Evolutionary conservation across 192 early-diverging fungal genomes (phyloP), one percentile per base, ranked within the genome.

Genomic region (Helicostylum pulchrum): DNA sequence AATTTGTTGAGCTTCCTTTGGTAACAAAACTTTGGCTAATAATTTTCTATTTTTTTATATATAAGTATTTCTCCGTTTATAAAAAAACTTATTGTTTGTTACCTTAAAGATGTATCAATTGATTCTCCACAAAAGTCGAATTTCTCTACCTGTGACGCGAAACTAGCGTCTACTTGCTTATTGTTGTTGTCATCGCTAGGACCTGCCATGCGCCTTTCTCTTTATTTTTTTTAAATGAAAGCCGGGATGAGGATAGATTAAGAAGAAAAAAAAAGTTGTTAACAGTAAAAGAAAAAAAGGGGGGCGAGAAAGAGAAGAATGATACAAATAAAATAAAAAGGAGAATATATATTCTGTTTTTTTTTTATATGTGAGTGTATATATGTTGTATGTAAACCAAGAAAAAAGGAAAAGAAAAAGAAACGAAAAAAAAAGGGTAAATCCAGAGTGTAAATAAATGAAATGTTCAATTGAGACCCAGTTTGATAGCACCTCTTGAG

Each of bases 1-100:
- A 62, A 94, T 94, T 72, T 94, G 88, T 76, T 92, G 90, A 45
- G 85, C 78, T 77, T 94, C 92, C 50, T 87, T 84, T 7, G 92
- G 92, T 45, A 94, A 78, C 47, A 83, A 80, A 47, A 91, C 83
- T 70, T 86, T 79, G 45, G 83, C 78, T 53, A 93, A 76, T 45
- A 93, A 79, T 76, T 85, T 87, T 60, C 91, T 85, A 66, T 50
- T 55, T n/a, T 34, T 49, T 32, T 21, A 32, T 23, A 15, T 46
- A 32, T 39, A 15, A 63, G 19, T 51, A 63, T 61, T 32, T 52
- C 31, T 39, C 23, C 42, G 43, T 51, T 10, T 20, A 59, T 6
- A 12, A 11, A n/a, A 17, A 30, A 3, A 11, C 21, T 45, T 15
- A 59, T 46, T 42, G 20, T 34, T 49, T 4, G 2, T 54, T 64